Evolutionary conservation across 352 stramenopile genomes (phyloP).

Genomic region (Globisporangium paddicum): DNA sequence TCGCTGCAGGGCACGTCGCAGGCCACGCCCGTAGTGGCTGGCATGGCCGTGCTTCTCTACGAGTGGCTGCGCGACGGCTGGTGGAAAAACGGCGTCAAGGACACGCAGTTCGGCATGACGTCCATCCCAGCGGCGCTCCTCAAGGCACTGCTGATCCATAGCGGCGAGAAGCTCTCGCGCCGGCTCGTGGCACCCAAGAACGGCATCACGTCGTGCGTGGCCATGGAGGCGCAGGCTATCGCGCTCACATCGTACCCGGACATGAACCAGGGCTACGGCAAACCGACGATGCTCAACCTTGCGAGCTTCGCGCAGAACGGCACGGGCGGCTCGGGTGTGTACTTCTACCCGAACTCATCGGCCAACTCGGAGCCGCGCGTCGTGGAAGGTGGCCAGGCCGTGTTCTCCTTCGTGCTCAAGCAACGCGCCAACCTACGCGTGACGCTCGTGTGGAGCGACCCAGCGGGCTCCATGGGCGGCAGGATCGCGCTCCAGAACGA

Average conservation of each 20-base stretch:
- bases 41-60: constrained; percentile 68
- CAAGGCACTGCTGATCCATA: constrained; percentile 81
- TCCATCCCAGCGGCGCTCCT: constrained; percentile 60
- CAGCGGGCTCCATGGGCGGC: constrained; percentile 44
- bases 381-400: constrained; percentile 33
- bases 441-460: constrained; percentile 71
- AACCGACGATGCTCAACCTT: constrained; percentile 77
- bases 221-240: constrained; percentile 26
- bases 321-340: constrained; percentile 34
- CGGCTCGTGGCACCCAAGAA: constrained; percentile 36
- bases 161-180: constrained; percentile 46
- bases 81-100: constrained; percentile 64
- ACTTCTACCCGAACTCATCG: constrained; percentile 51
- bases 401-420: constrained; percentile 56
- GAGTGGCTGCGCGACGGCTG: constrained; percentile 80
- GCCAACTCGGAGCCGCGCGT: constrained; percentile 51
- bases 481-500: constrained; percentile 65
- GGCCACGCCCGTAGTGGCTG: constrained; percentile 65
- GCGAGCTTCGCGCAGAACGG: constrained; percentile 37
- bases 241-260: constrained; percentile 49
- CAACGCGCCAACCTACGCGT: constrained; percentile 52
- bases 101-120: constrained; percentile 46
- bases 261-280: constrained; percentile 76
- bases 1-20: constrained; percentile 78
- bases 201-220: constrained; percentile 46